Evolutionary conservation across 768 basidiomycete species (phyloP).

Genomic region (Xerocomellus intermedius): DNA sequence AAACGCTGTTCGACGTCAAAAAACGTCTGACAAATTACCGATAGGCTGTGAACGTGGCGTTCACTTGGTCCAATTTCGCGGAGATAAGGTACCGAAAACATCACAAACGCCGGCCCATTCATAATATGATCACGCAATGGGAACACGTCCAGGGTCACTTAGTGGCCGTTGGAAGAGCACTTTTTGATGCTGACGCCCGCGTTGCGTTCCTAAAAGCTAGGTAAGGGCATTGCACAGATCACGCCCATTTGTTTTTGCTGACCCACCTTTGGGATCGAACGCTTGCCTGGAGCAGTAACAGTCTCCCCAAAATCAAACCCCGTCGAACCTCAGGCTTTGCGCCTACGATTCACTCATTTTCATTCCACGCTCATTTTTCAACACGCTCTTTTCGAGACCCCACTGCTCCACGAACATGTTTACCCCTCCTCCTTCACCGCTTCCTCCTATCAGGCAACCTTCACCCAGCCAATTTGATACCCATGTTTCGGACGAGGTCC

Average conservation of each 20-base stretch:
- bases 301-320: neutral
- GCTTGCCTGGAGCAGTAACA: neutral
- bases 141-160: neutral
- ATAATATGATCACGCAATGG: constrained; percentile 17
- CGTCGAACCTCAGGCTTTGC: constrained; percentile 4
- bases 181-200: constrained; percentile 2
- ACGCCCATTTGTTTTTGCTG: neutral
- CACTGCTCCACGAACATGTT: constrained; percentile 31
- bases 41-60: constrained; percentile 5
- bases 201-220: constrained; percentile 6
- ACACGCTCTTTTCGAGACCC: constrained; percentile 24
- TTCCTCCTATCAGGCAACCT: constrained; percentile 21
- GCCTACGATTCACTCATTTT: constrained; percentile 15
- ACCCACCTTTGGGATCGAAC: constrained; percentile 10
- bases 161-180: neutral
- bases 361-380: constrained; percentile 29
- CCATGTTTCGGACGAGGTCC: constrained; percentile 3
- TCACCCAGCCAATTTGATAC: neutral
- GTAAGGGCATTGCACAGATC: constrained; percentile 4
- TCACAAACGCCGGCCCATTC: neutral
- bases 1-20: neutral
- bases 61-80: constrained; percentile 19
- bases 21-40: neutral
- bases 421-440: constrained; percentile 44
- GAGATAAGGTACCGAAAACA: constrained; percentile 19